Percentiles rank a stretch among this genome's conserved stretches.
Evolutionary conservation across 108 stramenopile species (phyloP).

Genomic region (Conticribra weissflogii): DNA sequence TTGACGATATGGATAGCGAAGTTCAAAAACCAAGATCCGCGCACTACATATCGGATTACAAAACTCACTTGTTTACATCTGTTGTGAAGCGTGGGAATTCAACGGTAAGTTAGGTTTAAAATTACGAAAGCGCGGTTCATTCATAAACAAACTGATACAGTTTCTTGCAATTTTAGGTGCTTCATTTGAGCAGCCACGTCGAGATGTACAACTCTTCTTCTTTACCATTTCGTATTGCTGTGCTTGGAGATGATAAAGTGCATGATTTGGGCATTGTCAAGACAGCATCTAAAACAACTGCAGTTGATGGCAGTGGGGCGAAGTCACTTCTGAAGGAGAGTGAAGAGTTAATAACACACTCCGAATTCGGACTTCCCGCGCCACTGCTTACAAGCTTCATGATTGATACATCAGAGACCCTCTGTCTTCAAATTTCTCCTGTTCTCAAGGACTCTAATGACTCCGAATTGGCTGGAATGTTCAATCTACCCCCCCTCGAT

Average conservation of each 20-base stretch:
- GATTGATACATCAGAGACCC: conserved; percentile 39
- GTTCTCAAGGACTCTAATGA: conserved; percentile 20
- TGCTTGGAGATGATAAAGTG: conserved; percentile 37
- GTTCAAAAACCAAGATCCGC: conserved; percentile 47
- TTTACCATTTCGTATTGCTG: conserved; percentile 63
- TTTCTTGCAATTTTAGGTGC: conserved; percentile 62
- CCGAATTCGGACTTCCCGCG: conserved; percentile 50
- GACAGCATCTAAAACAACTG: conserved; percentile 18
- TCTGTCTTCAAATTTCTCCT: conserved; percentile 47
- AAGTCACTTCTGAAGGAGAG: conserved; percentile 15
- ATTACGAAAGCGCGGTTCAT: too few species aligned
- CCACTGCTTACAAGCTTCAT: conserved; percentile 36
- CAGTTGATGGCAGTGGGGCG: background rate
- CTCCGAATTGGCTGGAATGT: conserved; percentile 36
- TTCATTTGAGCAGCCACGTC: conserved; percentile 72
- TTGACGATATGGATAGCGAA: conserved; percentile 62
- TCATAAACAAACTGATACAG: too few species aligned
- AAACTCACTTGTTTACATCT: conserved; percentile 53
- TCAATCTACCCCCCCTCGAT: conserved; percentile 44
- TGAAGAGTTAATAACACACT: conserved; percentile 43
- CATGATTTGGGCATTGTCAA: conserved; percentile 52
- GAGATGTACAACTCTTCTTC: conserved; percentile 65
- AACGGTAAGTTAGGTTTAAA: too few species aligned
- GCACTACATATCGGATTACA: conserved; percentile 49
- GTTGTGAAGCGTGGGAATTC: conserved; percentile 79